These are phyloP conservation scores for Sclerotinia glacialis DNA, from an alignment of 2,329 filamentous ascomycete species.

Conservation along the genomic window DNA sequence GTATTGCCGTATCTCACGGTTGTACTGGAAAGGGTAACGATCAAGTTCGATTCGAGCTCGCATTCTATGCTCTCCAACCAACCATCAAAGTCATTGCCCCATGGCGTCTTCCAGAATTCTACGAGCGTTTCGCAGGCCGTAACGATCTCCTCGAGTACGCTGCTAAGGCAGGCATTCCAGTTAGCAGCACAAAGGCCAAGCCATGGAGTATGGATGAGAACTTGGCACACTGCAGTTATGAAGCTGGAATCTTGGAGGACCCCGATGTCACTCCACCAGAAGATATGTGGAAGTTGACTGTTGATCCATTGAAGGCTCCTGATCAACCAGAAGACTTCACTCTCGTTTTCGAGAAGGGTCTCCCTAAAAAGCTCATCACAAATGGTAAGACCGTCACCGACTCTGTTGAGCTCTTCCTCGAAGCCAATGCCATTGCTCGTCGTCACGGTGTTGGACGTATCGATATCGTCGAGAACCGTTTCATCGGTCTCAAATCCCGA, in stretches of 20 bases:
- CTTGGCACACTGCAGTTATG: conserved; percentile 74
- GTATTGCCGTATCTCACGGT: conserved; percentile 48
- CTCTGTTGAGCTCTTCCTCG: conserved; percentile 68
- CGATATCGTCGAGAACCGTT: conserved; percentile 80
- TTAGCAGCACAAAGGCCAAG: conserved; percentile 70
- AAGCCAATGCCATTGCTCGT: conserved; percentile 68
- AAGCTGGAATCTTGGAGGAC: conserved; percentile 72
- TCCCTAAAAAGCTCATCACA: conserved; percentile 64
- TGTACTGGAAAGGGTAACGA: conserved; percentile 65
- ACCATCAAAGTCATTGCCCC: conserved; percentile 71
- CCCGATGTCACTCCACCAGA: conserved; percentile 62
- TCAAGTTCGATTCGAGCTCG: conserved; percentile 64
- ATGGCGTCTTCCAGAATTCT: conserved; percentile 69
- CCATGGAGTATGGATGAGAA: conserved; percentile 69
- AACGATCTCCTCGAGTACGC: conserved; percentile 73
- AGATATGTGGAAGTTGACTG: conserved; percentile 78
- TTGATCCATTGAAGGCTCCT: conserved; percentile 67
- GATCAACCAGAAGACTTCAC: conserved; percentile 70
- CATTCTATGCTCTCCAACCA: conserved; percentile 60
- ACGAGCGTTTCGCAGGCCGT: conserved; percentile 67
- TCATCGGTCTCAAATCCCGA: conserved; percentile 75
- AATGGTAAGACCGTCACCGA: conserved; percentile 63
- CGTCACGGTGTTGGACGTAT: conserved; percentile 74
- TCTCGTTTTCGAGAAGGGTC: conserved; percentile 69
- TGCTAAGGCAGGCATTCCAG: conserved; percentile 63